Conservation (phyloP, 768 basidiomycete species). For the Rhizopogon salebrosus region DNA sequence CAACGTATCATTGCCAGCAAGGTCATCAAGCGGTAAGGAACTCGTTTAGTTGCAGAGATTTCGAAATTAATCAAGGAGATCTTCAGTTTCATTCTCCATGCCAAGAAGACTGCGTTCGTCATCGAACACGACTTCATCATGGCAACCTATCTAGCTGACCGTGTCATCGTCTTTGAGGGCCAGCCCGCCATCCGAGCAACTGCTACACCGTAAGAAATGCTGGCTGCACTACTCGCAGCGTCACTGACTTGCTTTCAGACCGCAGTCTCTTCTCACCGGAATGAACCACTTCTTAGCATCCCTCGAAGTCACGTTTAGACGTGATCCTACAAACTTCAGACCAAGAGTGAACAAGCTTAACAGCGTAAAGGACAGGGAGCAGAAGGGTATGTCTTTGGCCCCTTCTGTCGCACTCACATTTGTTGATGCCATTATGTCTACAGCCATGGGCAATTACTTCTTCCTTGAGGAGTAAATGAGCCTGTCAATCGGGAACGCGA, state of each 20-base stretch:
- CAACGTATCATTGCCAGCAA: constrained; percentile 98
- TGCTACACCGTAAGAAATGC: constrained; percentile 73
- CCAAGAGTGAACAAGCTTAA: constrained; percentile 83
- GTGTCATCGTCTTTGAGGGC: constrained; percentile 91
- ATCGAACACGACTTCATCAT: constrained; percentile 99
- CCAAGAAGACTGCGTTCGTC: constrained; percentile 97
- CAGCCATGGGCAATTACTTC: constrained; percentile 84
- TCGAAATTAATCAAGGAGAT: constrained; percentile 1
- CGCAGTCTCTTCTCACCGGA: constrained; percentile 89
- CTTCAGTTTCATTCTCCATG: constrained; percentile 82
- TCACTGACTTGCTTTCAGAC: constrained; percentile 40
- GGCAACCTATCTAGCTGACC: constrained; percentile 98
- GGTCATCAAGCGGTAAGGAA: constrained; percentile 85
- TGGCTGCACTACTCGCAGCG: neutral
- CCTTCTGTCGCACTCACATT: neutral
- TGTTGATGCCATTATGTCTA: constrained; percentile 8
- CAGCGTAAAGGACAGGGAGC: constrained; percentile 85
- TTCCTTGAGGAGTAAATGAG: constrained; percentile 74
- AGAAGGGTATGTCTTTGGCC: constrained; percentile 54
- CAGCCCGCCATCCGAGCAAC: constrained; percentile 83
- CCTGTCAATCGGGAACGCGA: neutral
- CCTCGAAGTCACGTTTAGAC: constrained; percentile 95
- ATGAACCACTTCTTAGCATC: constrained; percentile 98
- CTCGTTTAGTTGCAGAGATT: neutral
- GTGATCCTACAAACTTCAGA: constrained; percentile 93